Evolutionary conservation across 2,329 filamentous ascomycete genomes (phyloP), one percentile per base, ranked within the genome.

Genomic region (Drechslerella coelobrocha): DNA sequence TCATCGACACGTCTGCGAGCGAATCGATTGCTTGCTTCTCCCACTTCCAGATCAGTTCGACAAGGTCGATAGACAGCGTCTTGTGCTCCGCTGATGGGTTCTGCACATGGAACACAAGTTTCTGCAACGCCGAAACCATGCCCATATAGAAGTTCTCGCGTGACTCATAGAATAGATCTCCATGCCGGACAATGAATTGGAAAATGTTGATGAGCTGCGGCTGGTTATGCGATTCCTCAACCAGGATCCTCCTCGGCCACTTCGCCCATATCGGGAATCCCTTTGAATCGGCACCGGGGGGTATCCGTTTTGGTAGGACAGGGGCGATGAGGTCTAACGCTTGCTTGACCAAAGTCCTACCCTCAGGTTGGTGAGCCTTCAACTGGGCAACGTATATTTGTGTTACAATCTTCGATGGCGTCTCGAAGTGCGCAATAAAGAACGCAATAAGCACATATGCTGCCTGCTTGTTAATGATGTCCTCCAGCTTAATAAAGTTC

Each of bases 381-480:
- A 99, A 81, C 14, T 99, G 83, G 1, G 92, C 92, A 73, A 94
- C 88, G 77, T 99, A 99, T 21, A 99, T 92, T 78, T 97, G 93
- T 19, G 90, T 89, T 2, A 94, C 92, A 61, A 99, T 97, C 83
- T 97, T 99, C 10, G 90, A 85, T 0, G 94, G 95, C 0, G 94
- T 97, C 75, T 99, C 95, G 77, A 96, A 99, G 73, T 95, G 90
- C 0, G 91, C 91, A 75, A 99, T 97, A 81, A 99, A 99, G 79
- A 97, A 99, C 1, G 91, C 92, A 72, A 99, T 95, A 4, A 99
- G 87, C 3, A 97, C 93, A 76, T 99, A 99, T 1, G 94, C 92
- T 0, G 93, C 94, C 78, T 97, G 94, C 79, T 99, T 99, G 82
- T 97, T 99, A 81, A 99, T 96, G 63, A 96, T 90, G 78, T 99